These are phyloP conservation scores for Fusarium sp. DNA, from an alignment of 2,329 filamentous ascomycete genomes.

Conservation along the genomic window DNA sequence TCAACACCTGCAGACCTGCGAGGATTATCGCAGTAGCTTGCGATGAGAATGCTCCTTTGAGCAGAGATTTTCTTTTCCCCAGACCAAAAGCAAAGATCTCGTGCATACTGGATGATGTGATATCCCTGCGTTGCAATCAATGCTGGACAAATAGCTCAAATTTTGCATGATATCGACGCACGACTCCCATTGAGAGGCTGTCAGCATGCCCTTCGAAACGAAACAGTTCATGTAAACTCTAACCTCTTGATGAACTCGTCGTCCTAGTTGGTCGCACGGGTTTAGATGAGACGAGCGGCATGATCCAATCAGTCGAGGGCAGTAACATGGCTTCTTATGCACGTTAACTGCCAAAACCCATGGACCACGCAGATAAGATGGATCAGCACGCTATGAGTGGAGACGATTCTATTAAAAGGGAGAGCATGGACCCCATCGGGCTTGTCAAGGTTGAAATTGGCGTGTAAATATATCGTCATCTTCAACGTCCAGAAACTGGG, in stretches of 20 bases:
- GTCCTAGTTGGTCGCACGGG: neutral
- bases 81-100: slow-evolving; percentile 1
- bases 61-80: slow-evolving; percentile 2
- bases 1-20: too few relatives aligned
- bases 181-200: neutral
- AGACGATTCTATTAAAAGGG: too few relatives aligned
- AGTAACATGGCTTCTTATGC: neutral
- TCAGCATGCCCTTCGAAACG: neutral
- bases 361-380: too few relatives aligned
- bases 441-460: too few relatives aligned
- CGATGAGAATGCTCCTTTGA: neutral
- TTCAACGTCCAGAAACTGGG: too few relatives aligned
- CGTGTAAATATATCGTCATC: too few relatives aligned
- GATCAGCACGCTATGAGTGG: too few relatives aligned
- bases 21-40: too few relatives aligned
- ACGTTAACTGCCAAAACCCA: too few relatives aligned
- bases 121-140: neutral
- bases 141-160: neutral
- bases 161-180: neutral
- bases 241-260: too few relatives aligned
- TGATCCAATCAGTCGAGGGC: neutral
- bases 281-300: neutral
- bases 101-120: neutral
- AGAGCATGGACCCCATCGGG: too few relatives aligned
- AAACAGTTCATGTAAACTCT: neutral